Percentiles rank a stretch among this genome's conserved stretches.
Evolutionary conservation across 2,329 filamentous ascomycete genomes (phyloP).

Genomic region (Leptographium flavum): DNA sequence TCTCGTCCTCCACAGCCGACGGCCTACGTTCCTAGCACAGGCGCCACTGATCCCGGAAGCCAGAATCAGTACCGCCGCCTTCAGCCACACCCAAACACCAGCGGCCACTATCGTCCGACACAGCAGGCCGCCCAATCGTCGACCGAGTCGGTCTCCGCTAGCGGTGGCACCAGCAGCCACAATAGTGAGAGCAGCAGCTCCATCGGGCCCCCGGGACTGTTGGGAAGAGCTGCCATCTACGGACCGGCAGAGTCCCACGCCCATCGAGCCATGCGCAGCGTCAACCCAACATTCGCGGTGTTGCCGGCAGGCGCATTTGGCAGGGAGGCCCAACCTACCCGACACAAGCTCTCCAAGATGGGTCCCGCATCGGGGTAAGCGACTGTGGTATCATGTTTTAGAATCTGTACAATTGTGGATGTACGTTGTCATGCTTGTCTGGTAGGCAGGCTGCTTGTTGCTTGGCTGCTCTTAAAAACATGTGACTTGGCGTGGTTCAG

Average conservation of each 20-base stretch:
- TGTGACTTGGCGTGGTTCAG: constrained; percentile 11
- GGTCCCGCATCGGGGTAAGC: too few relatives aligned
- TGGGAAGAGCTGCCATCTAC: too few relatives aligned
- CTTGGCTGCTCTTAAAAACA: constrained; percentile 7
- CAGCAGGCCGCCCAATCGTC: constrained; percentile 3
- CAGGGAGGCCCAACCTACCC: too few relatives aligned
- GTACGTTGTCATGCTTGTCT: not conserved
- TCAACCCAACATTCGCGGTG: constrained; percentile 25
- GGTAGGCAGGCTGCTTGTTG: not conserved
- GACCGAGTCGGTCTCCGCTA: not conserved
- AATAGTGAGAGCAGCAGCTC: constrained; percentile 1
- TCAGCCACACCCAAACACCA: not conserved
- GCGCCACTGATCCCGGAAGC: constrained; percentile 1
- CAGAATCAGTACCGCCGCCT: too few relatives aligned
- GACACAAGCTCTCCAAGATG: too few relatives aligned
- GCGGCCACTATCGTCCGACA: constrained; percentile 8
- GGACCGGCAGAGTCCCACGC: constrained; percentile 15
- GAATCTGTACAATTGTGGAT: too few relatives aligned
- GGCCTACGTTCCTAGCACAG: constrained; percentile 9
- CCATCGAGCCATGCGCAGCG: constrained; percentile 21
- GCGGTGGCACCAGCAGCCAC: not conserved
- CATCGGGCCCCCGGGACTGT: too few relatives aligned
- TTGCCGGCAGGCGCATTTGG: constrained; percentile 24
- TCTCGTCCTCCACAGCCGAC: not conserved
- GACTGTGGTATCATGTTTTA: too few relatives aligned